Percentiles rank a stretch among this genome's conserved stretches.
Evolutionary conservation across 202 grass and related monocot species (phyloP).

Genomic region (Musa balbisiana): DNA sequence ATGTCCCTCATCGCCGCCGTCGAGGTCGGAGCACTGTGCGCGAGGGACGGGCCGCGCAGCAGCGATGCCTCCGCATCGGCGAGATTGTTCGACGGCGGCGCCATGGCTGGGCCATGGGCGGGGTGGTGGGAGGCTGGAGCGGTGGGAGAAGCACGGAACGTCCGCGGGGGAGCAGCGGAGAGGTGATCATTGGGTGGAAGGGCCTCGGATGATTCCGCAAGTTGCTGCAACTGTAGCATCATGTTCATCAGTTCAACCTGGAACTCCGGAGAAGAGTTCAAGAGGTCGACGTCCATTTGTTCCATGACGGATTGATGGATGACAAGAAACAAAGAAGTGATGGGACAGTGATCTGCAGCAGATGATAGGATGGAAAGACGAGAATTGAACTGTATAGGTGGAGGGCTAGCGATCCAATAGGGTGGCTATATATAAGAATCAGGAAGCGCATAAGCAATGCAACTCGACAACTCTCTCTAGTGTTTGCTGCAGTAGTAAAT

Average conservation of each 20-base stretch:
- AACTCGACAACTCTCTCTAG: too few relatives aligned
- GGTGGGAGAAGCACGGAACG: neutral
- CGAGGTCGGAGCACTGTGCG: neutral
- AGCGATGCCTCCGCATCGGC: too few relatives aligned
- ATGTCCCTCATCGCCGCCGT: slow-evolving; percentile 12
- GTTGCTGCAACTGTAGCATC: slow-evolving; percentile 1
- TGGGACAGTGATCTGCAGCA: neutral
- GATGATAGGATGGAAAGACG: neutral
- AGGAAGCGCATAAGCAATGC: too few relatives aligned
- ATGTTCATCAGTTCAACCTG: slow-evolving; percentile 7
- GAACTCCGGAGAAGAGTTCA: slow-evolving; percentile 1
- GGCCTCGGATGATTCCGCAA: neutral
- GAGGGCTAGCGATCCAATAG: too few relatives aligned
- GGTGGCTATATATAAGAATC: too few relatives aligned
- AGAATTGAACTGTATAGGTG: too few relatives aligned
- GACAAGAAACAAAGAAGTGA: too few relatives aligned
- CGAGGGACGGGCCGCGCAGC: neutral
- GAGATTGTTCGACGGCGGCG: too few relatives aligned
- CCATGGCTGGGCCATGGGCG: neutral
- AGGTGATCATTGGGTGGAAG: neutral
- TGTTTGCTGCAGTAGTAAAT: too few relatives aligned
- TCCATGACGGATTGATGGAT: neutral
- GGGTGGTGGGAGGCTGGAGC: neutral
- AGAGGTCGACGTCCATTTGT: slow-evolving; percentile 9
- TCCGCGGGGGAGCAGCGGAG: neutral